Percentiles rank a stretch among this genome's conserved stretches.
These are phyloP conservation scores for Colletotrichum tropicicola DNA, from an alignment of 2,329 filamentous ascomycete species.

Conservation along the genomic window DNA sequence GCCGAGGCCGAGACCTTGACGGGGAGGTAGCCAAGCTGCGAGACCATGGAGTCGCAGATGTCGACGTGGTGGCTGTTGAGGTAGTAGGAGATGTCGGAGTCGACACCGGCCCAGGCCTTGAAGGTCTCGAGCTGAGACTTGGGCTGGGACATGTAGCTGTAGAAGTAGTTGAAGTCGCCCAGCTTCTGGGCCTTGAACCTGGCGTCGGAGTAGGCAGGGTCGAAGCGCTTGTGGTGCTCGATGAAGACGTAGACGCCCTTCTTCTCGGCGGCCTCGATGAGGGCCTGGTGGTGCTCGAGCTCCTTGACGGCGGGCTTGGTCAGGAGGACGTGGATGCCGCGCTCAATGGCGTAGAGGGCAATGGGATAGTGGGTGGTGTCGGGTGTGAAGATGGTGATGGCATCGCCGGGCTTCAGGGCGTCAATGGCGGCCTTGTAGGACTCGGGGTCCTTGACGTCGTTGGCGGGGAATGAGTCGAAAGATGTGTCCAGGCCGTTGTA, in stretches of 20 bases:
- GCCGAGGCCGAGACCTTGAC: slow-evolving; percentile 81
- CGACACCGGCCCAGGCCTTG: slow-evolving; percentile 91
- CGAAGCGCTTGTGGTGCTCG: slow-evolving; percentile 97
- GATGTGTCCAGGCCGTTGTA: slow-evolving; percentile 91
- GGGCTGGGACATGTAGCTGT: slow-evolving; percentile 94
- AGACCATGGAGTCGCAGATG: slow-evolving; percentile 91
- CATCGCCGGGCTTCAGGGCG: slow-evolving; percentile 80
- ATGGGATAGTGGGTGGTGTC: slow-evolving; percentile 94
- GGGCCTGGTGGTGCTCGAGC: slow-evolving; percentile 79
- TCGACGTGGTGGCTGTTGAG: slow-evolving; percentile 96
- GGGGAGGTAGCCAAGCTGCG: slow-evolving; percentile 75
- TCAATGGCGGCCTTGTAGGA: slow-evolving; percentile 92
- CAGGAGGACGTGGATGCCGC: slow-evolving; percentile 88
- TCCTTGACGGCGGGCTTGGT: slow-evolving; percentile 94
- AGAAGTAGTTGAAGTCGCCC: slow-evolving; percentile 98
- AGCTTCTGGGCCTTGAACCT: slow-evolving; percentile 78
- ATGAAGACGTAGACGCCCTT: slow-evolving; percentile 89
- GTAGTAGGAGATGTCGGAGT: slow-evolving; percentile 96
- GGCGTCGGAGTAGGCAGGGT: slow-evolving; percentile 92
- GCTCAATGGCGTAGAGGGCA: slow-evolving; percentile 89
- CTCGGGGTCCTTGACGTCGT: slow-evolving; percentile 77
- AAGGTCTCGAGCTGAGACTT: slow-evolving; percentile 94
- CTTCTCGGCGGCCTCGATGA: slow-evolving; percentile 76
- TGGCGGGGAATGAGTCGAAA: slow-evolving; percentile 83
- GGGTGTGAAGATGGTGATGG: slow-evolving; percentile 95